Base-by-base conservation (phyloP, 192 early-diverging fungal species). In the Backusella circina region DNA sequence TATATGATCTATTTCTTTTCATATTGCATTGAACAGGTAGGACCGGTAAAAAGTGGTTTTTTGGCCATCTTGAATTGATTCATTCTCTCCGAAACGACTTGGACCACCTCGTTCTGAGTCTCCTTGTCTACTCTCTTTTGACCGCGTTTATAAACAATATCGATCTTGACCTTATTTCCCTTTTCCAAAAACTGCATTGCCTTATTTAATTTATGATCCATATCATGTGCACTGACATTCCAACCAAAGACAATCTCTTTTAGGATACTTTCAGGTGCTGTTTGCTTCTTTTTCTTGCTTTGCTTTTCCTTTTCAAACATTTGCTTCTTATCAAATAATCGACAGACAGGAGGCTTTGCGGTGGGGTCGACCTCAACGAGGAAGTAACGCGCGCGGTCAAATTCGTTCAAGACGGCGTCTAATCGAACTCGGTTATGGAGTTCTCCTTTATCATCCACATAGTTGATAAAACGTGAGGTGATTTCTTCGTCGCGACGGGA, bases 401-500 rank as follows among this genome's bases (percentile, higher is more conserved):
- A 74, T 3, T 77, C 61, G 26, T 47, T 30, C 10, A 89, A 66
- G 10, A 80, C 76, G 3, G 67, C 33, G 0, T 79, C 44, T 8
- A 86, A 61, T 4, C 61, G 65, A 38, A 77, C 70, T 30, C 82
- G 70, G n/a, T 76, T 69, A 47, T 80, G 78, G 0, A 82, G 50
- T n/a, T 83, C 50, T 26, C 84, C 88, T 30, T 84, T 75, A 0
- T 78, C 72, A 28, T 81, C 76, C 5, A 89, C 81, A 70, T 80
- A 84, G 5, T 79, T 81, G 44, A 89, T 84, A 61, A 79, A 84
- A 2, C 64, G 74, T 18, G 75, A 71, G 23, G 74, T 76, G 37
- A 89, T 89, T 69, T 89, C 88, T 75, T 89, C 88, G 41, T 89
- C 86, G 15, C 86, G 84, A 26, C 83, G 81, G 18, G 65, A 71